Base-by-base conservation (phyloP, 2,329 filamentous ascomycete species). In the Neodidymelliopsis sp. region DNA sequence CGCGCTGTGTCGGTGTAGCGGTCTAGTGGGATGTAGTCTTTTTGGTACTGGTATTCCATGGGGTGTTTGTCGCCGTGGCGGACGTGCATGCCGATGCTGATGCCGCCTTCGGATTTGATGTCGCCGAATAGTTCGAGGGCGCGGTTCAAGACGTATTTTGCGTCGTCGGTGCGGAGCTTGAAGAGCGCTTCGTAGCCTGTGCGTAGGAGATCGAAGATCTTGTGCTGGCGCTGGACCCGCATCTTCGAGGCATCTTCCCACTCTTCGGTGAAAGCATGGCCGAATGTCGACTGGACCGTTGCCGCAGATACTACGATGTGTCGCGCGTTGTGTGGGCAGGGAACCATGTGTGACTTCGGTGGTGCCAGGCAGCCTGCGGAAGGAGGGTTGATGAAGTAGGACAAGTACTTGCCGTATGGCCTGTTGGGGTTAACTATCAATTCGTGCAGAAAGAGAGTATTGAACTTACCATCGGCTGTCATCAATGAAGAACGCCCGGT, bases 11-110 rank as follows among this genome's bases (percentile, higher is more conserved):
- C 78, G 22, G 80, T 75, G 67, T 91, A 96, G 18, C 82, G 74
- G 42, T 87, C 82, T 0, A 90, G 77, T 0, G 91, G 91, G 13
- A 95, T 84, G 65, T 95, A 95, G 22, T 88, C 87, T 44, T 86
- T 82, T 33, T 83, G 81, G 72, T 91, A 93, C 68, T 92, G 87
- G 62, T 81, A 87, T 69, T 93, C 89, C 48, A 85, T 79, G 0
- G 91, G 90, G 59, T 90, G 89, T 7, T 84, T 79, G 68, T 96
- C 91, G 20, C 91, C 91, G 45, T 86, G 88, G 10, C 91, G 88
- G 49, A 96, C 82, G 59, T 96, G 91, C 39, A 94, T 73, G 16
- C 89, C 90, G 28, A 95, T 77, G 23, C 83, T 76, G 12, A 83
- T 78, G 38, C 81, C 80, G 18, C 77, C 77, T 6, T 77, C 71